These are phyloP conservation scores for Syzygium malaccense DNA, from an alignment of 441 rosid species.

Conservation along the genomic window DNA sequence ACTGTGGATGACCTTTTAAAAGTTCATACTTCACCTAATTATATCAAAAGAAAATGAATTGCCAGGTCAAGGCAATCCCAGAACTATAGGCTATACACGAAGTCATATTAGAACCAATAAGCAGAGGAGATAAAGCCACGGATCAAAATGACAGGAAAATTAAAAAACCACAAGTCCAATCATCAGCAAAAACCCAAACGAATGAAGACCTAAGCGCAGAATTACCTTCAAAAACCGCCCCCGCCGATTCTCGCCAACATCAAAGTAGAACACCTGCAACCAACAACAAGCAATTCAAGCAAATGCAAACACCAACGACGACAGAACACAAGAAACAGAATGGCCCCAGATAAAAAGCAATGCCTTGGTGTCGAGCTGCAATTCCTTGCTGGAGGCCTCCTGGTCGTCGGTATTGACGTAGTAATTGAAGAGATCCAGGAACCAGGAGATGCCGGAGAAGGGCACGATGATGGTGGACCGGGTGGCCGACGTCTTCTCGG, in stretches of 20 bases:
- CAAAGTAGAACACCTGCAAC: slow-evolving; percentile 59
- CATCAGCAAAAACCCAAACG: background rate
- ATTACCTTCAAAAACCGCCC: slow-evolving; percentile 91
- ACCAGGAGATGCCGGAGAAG: slow-evolving; percentile 92
- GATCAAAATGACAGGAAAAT: background rate
- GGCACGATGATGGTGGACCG: slow-evolving; percentile 98
- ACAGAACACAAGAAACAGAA: background rate
- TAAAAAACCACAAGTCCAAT: background rate
- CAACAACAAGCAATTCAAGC: background rate
- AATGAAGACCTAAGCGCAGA: background rate
- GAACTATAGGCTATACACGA: background rate
- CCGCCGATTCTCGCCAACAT: slow-evolving; percentile 76
- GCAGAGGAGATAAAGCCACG: background rate
- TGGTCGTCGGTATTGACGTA: slow-evolving; percentile 80
- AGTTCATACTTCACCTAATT: background rate
- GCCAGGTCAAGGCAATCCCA: background rate
- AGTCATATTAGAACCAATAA: background rate
- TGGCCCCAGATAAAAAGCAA: background rate
- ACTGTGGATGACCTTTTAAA: background rate
- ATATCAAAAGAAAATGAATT: background rate
- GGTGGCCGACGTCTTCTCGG: slow-evolving; percentile 94
- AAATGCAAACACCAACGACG: background rate
- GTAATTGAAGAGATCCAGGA: slow-evolving; percentile 93
- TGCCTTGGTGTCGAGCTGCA: slow-evolving; percentile 93
- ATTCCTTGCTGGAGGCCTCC: slow-evolving; percentile 85